Percentiles rank a stretch among this genome's conserved stretches.
Conservation (phyloP, 305 asterid genomes). For the Solanum hybrid region DNA sequence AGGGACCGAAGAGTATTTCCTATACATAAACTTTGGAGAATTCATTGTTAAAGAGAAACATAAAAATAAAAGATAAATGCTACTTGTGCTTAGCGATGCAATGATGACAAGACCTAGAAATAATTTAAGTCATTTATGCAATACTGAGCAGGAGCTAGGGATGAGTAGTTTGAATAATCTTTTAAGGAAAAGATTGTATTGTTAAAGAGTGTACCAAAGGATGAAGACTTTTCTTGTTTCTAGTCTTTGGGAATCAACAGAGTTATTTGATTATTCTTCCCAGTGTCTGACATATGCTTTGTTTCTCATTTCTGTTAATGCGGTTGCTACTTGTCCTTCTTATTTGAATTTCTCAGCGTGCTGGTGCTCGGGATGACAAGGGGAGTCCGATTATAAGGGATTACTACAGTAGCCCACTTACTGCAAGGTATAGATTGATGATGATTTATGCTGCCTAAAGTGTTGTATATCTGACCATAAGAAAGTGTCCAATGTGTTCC, state of each 20-base stretch:
- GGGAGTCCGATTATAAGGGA: slow-evolving; percentile 83
- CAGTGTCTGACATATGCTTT: not conserved
- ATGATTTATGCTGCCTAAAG: not conserved
- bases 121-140: not conserved
- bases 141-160: not conserved
- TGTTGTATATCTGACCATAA: slow-evolving; percentile 4
- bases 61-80: not conserved
- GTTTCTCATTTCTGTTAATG: not conserved
- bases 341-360: slow-evolving; percentile 41
- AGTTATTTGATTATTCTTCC: not conserved
- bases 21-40: not conserved
- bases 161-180: not conserved
- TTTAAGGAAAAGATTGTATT: not conserved
- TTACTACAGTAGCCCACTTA: slow-evolving; percentile 85
- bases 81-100: not conserved
- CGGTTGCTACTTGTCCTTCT: not conserved
- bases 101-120: not conserved
- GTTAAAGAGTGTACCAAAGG: not conserved
- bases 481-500: not conserved
- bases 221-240: not conserved
- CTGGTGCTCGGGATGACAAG: slow-evolving; percentile 80
- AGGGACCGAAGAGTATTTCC: not conserved
- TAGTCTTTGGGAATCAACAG: not conserved
- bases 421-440: slow-evolving; percentile 60
- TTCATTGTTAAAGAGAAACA: not conserved